A percentile compares a stretch with the other conserved stretches of the same genome.
Evolutionary conservation across 257 asterid species (phyloP).

Genomic region (Solanum appendiculatum): DNA sequence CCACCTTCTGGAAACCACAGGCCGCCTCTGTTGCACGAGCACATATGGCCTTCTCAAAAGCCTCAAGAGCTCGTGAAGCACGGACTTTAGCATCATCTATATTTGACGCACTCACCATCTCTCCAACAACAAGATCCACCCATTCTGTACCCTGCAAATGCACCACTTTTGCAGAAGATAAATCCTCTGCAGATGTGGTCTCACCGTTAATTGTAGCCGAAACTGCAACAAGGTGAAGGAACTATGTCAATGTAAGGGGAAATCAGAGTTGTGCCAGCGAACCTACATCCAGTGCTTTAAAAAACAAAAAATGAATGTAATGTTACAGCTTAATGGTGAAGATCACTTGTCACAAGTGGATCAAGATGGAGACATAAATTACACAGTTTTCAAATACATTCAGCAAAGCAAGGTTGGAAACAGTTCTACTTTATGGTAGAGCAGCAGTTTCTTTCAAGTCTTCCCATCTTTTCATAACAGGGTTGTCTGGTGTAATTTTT

Average conservation of each 20-base stretch:
- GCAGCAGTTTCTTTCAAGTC: not conserved
- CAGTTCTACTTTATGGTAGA: not conserved
- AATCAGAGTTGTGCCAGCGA: not conserved
- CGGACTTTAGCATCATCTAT: conserved; percentile 40
- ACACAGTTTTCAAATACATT: not conserved
- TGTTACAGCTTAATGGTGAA: not conserved
- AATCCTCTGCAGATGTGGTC: conserved; percentile 22
- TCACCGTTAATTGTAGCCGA: conserved; percentile 22
- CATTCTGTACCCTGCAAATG: conserved; percentile 23
- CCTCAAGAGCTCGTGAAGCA: conserved; percentile 32
- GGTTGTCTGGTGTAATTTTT: not conserved
- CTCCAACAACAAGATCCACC: conserved; percentile 38
- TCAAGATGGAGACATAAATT: not conserved
- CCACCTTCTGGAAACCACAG: conserved; percentile 54
- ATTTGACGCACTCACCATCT: conserved; percentile 32
- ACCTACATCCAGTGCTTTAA: not conserved
- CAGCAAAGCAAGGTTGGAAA: not conserved
- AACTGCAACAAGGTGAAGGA: conserved; percentile 13
- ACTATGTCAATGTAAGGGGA: not conserved
- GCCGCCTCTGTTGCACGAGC: conserved; percentile 43
- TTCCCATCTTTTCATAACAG: not conserved
- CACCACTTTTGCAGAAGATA: conserved; percentile 2
- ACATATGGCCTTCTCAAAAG: conserved; percentile 27
- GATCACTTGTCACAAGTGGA: not conserved
- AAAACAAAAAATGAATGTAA: not conserved